Percentiles rank a stretch among this genome's conserved stretches.
These are phyloP conservation scores for Phytophthora pisi DNA, from an alignment of 352 stramenopile species.

Conservation along the genomic window DNA sequence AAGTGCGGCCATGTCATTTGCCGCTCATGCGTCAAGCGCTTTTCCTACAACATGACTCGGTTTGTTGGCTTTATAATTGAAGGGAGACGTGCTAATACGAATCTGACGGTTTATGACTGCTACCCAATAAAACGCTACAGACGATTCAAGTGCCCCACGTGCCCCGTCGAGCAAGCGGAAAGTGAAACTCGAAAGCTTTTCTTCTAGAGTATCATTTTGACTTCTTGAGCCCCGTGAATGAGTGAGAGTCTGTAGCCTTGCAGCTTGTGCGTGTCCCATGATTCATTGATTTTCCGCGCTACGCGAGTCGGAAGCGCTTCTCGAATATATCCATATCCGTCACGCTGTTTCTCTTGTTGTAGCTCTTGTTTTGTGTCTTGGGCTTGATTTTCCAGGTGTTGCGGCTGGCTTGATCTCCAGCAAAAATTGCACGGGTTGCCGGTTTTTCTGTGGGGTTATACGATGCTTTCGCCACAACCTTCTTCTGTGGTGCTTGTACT, in stretches of 20 bases:
- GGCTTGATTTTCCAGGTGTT: slow-evolving; percentile 6
- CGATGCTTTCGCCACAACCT: slow-evolving; percentile 2
- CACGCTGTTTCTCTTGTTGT: slow-evolving; percentile 20
- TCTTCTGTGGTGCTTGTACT: slow-evolving; percentile 7
- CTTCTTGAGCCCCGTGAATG: slow-evolving; percentile 9
- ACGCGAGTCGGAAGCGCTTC: slow-evolving; percentile 35
- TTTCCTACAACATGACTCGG: slow-evolving; percentile 84
- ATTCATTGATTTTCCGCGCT: slow-evolving; percentile 23
- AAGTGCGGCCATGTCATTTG: slow-evolving; percentile 90
- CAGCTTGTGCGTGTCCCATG: slow-evolving; percentile 13
- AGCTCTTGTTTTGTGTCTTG: slow-evolving; percentile 9
- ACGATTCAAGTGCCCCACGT: slow-evolving; percentile 90
- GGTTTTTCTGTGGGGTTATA: neutral
- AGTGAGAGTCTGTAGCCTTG: slow-evolving; percentile 29
- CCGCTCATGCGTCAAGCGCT: slow-evolving; percentile 77
- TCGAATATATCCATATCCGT: slow-evolving; percentile 53
- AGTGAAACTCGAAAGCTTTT: slow-evolving; percentile 76
- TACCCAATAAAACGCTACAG: slow-evolving; percentile 28
- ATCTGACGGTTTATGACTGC: neutral
- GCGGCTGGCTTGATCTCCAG: neutral
- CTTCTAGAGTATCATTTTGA: slow-evolving; percentile 48
- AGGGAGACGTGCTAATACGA: neutral
- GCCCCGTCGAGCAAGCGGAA: slow-evolving; percentile 81
- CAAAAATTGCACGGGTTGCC: neutral
- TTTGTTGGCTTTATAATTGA: slow-evolving; percentile 25